Percentiles rank a stretch among this genome's conserved stretches.
These are phyloP conservation scores for Hypoxylon rickii DNA, from an alignment of 495 filamentous ascomycete species.

Conservation along the genomic window DNA sequence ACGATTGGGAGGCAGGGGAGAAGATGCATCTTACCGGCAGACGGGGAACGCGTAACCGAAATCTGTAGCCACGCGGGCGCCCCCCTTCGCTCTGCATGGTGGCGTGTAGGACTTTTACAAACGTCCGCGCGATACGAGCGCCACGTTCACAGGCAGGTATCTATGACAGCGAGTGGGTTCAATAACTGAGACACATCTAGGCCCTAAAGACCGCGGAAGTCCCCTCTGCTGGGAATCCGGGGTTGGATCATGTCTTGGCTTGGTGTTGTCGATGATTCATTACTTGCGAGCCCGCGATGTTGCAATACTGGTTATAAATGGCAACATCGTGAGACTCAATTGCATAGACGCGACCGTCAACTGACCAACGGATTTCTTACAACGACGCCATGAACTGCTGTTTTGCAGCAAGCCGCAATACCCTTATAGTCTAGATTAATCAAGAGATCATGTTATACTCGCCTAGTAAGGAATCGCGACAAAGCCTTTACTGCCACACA, in stretches of 20 bases:
- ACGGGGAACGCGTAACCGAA: constrained; percentile 11
- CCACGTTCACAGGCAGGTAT: constrained; percentile 6
- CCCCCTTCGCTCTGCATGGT: constrained; percentile 5
- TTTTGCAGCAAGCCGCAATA: too few species aligned
- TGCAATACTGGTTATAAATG: neutral
- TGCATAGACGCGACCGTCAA: neutral
- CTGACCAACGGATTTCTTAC: neutral
- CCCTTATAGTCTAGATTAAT: too few species aligned
- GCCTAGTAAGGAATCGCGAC: too few species aligned
- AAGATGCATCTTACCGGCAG: constrained; percentile 17
- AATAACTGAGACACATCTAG: too few species aligned
- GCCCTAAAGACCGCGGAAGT: too few species aligned
- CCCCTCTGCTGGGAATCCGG: too few species aligned
- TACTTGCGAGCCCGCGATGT: neutral
- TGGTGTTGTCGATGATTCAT: neutral
- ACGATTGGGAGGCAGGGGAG: constrained; percentile 13
- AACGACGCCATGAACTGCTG: too few species aligned
- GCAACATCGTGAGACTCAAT: neutral
- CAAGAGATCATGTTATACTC: too few species aligned
- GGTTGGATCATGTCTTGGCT: neutral
- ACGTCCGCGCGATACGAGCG: constrained; percentile 8
- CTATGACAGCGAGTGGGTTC: too few species aligned
- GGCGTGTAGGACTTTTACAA: constrained; percentile 15
- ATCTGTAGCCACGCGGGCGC: neutral
- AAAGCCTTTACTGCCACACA: too few species aligned